Base-by-base conservation (phyloP, 2,329 filamentous ascomycete species). In the Lasiodiplodia gonubiensis region DNA sequence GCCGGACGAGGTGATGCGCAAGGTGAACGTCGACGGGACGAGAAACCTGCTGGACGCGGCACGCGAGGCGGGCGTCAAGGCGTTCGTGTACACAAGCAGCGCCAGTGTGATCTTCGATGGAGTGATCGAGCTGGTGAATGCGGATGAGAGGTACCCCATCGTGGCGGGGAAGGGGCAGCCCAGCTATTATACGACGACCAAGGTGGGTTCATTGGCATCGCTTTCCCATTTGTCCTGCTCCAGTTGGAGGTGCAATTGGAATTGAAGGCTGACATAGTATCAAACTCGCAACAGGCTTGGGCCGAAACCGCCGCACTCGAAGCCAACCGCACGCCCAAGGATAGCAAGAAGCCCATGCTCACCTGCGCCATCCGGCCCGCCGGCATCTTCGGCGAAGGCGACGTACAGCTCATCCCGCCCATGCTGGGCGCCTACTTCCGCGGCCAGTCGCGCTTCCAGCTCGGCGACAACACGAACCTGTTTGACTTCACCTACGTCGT, bases 401-500 rank as follows among this genome's bases (percentile, higher is more conserved):
- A 85, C 69, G 79, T 83, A 25, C 78, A 84, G 70, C 67, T 81
- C 27, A 78, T 84, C 23, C 82, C 82, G 5, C 78, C 79, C 52
- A 79, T 83, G 64, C 71, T 84, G 27, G 74, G 70, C n/a, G 81
- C 80, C 1, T 83, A 81, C 72, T 78, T 77, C 71, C 78, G 78
- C 63, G 81, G 83, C 46, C 82, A 84, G 73, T 82, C 79, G 67
- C 84, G 82, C 71, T 81, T 82, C 69, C 83, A 86, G 69, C 76
- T 86, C 57, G 84, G 84, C 64, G 73, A 77, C 23, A 85, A 86
- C 72, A 78, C 81, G 67, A 86, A 86, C 72, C 75, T 85, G 2
- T 86, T 84, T 75, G 84, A 86, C 73, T 85, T 84, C 69, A 84
- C 83, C 46, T 85, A 85, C 70, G 81, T 84, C 53, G 82, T 78